Percentiles rank a stretch among this genome's conserved stretches.
Evolutionary conservation across 2,329 filamentous ascomycete species (phyloP).

Genomic region (Saccharata proteae): DNA sequence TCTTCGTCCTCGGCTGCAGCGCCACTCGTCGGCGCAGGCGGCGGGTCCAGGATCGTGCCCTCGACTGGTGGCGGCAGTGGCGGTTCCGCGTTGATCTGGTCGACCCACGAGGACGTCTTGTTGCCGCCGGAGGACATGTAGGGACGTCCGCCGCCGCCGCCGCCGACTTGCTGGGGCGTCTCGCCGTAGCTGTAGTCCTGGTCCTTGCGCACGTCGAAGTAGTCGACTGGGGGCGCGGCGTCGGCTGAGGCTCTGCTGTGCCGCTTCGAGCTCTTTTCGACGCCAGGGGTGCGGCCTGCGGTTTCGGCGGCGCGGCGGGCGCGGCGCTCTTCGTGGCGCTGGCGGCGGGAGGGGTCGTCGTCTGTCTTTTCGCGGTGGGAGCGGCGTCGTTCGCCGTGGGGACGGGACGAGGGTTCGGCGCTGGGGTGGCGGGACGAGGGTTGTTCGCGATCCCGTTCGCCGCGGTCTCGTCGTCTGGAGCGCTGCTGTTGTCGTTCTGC

Average conservation of each 20-base stretch:
- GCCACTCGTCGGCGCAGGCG: constrained; percentile 9
- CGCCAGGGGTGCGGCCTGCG: constrained; percentile 16
- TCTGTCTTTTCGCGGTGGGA: constrained; percentile 20
- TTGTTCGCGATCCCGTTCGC: constrained; percentile 3
- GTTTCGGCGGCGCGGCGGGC: constrained; percentile 26
- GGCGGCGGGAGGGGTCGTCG: constrained; percentile 23
- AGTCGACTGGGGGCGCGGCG: constrained; percentile 18
- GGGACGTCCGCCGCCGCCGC: constrained; percentile 14
- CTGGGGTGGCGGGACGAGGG: constrained; percentile 1
- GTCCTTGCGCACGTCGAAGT: constrained; percentile 33
- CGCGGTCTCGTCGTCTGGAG: constrained; percentile 6
- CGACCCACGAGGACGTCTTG: constrained; percentile 39
- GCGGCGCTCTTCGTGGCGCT: constrained; percentile 33
- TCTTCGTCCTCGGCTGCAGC: constrained; percentile 10
- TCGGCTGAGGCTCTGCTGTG: constrained; percentile 23
- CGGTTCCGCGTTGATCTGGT: constrained; percentile 32
- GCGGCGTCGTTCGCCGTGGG: constrained; percentile 21
- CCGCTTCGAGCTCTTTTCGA: constrained; percentile 19
- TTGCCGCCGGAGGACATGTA: constrained; percentile 27
- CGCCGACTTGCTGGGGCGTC: constrained; percentile 9
- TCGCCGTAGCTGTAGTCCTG: constrained; percentile 14
- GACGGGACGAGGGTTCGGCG: constrained; percentile 14
- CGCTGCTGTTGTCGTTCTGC: constrained; percentile 16
- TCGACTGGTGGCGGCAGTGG: constrained; percentile 33
- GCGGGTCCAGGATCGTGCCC: constrained; percentile 35